Evolutionary conservation across 208 protist genomes (phyloP), one percentile per base, ranked within the genome.

Genomic region (Blechomonas ayalai): DNA sequence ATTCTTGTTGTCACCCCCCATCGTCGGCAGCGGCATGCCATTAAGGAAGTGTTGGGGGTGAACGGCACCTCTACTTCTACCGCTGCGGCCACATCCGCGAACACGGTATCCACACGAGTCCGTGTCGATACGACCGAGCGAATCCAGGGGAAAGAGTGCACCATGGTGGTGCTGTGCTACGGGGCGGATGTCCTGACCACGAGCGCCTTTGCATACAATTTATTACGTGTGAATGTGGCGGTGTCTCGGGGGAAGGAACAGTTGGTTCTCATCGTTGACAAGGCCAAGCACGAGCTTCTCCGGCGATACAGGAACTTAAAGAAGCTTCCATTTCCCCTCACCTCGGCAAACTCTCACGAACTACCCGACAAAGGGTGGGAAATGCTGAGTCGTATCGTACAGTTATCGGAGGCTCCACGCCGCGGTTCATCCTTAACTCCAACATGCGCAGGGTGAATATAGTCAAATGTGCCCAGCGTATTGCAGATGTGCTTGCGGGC

Each of bases 191-290:
- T 53, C 1, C 38, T 25, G 15, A 12, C 27, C 13, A 32, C 33
- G 26, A 34, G 29, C n/a, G 20, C 35, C 0, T 55, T 55, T 45
- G 22, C 38, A 13, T 63, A 50, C 38, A 24, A 49, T 7, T 23
- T 55, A 7, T 48, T 40, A 9, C 56, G 45, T 20, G 15, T 63
- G 18, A 63, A 55, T 20, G 47, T 63, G 12, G 56, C 47, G 19
- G 12, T 55, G 7, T 55, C 56, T 4, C 56, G 45, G 19, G 47
- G 45, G 13, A 36, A 33, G 18, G 15, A 24, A 7, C 27, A 31
- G 3, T 43, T 61, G 2, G 45, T 46, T 12, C 15, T 61, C 4
- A 19, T 61, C 3, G 13, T 61, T 2, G 24, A 50, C 33, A 16
- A 9, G 20, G 25, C 3, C 13, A 59, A 59, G 25, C 16, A n/a